Evolutionary conservation across 495 filamentous ascomycete species (phyloP).

Genomic region (Lasiosphaeria hispida): DNA sequence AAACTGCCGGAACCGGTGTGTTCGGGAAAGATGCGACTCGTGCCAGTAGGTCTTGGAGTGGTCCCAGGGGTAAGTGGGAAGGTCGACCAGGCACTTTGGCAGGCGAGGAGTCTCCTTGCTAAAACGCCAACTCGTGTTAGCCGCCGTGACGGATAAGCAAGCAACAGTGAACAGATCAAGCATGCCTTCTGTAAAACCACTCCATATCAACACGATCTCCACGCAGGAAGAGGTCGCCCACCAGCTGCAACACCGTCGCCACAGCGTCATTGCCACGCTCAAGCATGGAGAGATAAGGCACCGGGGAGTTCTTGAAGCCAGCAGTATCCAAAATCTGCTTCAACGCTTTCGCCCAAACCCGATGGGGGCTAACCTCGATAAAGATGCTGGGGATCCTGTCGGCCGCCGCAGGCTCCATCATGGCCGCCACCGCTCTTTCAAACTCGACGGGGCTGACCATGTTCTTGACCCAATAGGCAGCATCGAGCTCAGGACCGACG

Average conservation of each 20-base stretch:
- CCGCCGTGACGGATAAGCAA: background rate
- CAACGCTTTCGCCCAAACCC: constrained; percentile 50
- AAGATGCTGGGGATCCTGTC: constrained; percentile 11
- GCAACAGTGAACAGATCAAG: background rate
- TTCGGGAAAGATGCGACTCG: constrained; percentile 40
- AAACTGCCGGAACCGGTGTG: constrained; percentile 40
- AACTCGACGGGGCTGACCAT: constrained; percentile 10
- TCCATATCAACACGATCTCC: constrained; percentile 3
- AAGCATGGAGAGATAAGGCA: constrained; percentile 29
- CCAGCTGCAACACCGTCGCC: constrained; percentile 27
- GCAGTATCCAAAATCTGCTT: constrained; percentile 42
- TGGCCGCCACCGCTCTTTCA: constrained; percentile 29
- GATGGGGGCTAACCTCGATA: constrained; percentile 31
- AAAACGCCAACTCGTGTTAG: background rate
- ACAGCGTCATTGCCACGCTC: constrained; percentile 31
- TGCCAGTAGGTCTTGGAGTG: constrained; percentile 41
- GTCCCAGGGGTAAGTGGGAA: constrained; percentile 40
- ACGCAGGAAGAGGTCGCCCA: constrained; percentile 18
- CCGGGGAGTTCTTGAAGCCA: background rate
- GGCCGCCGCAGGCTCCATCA: constrained; percentile 17
- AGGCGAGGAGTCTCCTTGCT: background rate
- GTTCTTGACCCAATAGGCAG: constrained; percentile 12
- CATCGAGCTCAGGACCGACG: constrained; percentile 9
- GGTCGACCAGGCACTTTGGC: constrained; percentile 27
- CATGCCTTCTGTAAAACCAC: constrained; percentile 2